Evolutionary conservation across 2,329 filamentous ascomycete genomes (phyloP).

Genomic region (Diaporthe vaccinii): DNA sequence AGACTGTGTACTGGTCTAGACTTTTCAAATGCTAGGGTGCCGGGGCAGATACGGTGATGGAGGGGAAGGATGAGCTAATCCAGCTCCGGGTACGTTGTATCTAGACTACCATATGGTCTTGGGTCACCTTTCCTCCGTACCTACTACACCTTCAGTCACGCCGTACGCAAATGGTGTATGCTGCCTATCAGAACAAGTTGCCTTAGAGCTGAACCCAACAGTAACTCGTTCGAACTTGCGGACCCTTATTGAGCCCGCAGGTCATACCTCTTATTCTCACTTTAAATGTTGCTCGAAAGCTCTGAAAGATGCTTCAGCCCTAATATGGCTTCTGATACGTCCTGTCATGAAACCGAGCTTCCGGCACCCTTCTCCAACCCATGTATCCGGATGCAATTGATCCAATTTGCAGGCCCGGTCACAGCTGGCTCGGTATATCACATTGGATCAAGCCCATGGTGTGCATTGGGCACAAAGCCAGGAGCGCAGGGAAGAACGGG

Average conservation of each 20-base stretch:
- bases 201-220: not conserved
- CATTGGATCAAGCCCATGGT: conserved; percentile 84
- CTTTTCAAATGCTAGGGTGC: not conserved
- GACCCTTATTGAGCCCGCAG: too few species aligned
- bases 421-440: conserved; percentile 79
- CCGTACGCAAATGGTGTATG: not conserved
- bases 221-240: not conserved
- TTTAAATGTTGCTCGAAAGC: not conserved
- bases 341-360: not conserved
- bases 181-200: not conserved
- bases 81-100: too few species aligned
- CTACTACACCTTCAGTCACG: not conserved
- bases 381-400: conserved; percentile 81
- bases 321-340: not conserved
- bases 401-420: conserved; percentile 75
- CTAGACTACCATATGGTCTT: not conserved
- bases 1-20: not conserved
- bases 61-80: conserved; percentile 31
- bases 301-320: not conserved
- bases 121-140: not conserved
- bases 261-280: not conserved
- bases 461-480: conserved; percentile 70
- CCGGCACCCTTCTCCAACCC: not conserved
- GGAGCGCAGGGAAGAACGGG: conserved; percentile 60
- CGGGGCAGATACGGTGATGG: not conserved